Evolutionary conservation across 75 land plant genomes (phyloP).

Genomic region (Ceratopteris richardii): DNA sequence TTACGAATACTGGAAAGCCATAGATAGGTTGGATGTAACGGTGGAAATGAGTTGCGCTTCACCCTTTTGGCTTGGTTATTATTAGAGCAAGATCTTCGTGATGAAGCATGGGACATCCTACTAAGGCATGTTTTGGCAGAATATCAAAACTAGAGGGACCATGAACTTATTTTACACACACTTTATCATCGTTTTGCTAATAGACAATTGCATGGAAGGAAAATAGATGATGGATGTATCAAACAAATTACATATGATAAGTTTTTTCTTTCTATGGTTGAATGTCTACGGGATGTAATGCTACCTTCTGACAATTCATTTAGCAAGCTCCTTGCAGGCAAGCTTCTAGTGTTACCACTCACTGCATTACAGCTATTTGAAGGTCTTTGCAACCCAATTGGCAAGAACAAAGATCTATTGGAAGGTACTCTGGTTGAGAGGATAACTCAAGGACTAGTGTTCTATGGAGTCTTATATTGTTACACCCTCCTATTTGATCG

Average conservation of each 20-base stretch:
- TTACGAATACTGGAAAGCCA: slow-evolving; percentile 28
- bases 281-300: slow-evolving; percentile 62
- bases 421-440: slow-evolving; percentile 54
- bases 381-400: slow-evolving; percentile 46
- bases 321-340: slow-evolving; percentile 76
- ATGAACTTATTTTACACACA: too few species aligned
- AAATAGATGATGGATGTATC: too few species aligned
- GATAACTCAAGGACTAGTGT: slow-evolving; percentile 90
- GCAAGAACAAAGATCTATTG: slow-evolving; percentile 14
- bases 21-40: slow-evolving; percentile 20
- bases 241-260: too few species aligned
- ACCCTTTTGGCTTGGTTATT: slow-evolving; percentile 25
- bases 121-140: slow-evolving; percentile 45
- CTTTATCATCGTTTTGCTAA: too few species aligned
- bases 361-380: slow-evolving; percentile 57
- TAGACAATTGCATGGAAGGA: too few species aligned
- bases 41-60: slow-evolving; percentile 28
- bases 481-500: slow-evolving; percentile 52
- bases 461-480: slow-evolving; percentile 90
- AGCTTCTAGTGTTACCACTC: slow-evolving; percentile 69
- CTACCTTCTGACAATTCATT: slow-evolving; percentile 86
- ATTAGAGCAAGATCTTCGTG: slow-evolving; percentile 43
- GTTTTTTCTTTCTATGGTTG: too few species aligned
- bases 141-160: slow-evolving; percentile 68
- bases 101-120: slow-evolving; percentile 37